Conservation (phyloP, 345 rosid genomes). For the Kernera saxatilis region DNA sequence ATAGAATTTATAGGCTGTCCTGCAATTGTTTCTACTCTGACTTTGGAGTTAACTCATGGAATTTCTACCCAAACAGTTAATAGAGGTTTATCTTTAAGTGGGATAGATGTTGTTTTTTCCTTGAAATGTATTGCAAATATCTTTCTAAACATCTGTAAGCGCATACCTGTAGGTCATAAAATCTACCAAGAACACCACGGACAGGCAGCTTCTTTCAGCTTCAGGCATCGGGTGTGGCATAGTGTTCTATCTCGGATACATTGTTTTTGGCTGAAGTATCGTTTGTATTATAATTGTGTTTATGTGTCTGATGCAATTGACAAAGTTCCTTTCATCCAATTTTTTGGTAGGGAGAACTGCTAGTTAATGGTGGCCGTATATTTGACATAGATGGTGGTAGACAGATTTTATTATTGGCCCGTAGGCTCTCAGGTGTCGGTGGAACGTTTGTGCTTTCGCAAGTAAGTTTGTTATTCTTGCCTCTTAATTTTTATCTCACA, state of each 20-base stretch:
- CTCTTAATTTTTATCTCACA: background rate
- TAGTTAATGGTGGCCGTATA: constrained; percentile 69
- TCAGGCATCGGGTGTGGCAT: constrained; percentile 50
- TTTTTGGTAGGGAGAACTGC: constrained; percentile 42
- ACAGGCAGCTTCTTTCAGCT: constrained; percentile 37
- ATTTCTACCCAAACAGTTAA: background rate
- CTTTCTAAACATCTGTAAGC: background rate
- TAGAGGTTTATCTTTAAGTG: background rate
- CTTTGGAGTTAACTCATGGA: background rate
- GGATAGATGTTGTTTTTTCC: background rate
- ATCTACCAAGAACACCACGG: constrained; percentile 27
- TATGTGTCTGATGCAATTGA: background rate
- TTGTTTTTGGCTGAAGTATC: background rate
- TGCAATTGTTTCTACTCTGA: background rate
- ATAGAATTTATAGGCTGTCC: background rate
- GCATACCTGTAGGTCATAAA: constrained; percentile 27
- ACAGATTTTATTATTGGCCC: constrained; percentile 50
- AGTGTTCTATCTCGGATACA: background rate
- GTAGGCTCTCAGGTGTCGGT: constrained; percentile 54
- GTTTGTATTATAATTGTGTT: background rate
- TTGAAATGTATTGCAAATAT: background rate
- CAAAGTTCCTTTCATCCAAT: constrained; percentile 7
- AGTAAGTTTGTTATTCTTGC: constrained; percentile 40
- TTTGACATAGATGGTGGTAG: constrained; percentile 59
- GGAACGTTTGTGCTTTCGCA: constrained; percentile 60